Evolutionary conservation across 2,329 filamentous ascomycete genomes (phyloP), one percentile per base, ranked within the genome.

Genomic region (Pseudopyricularia javanii): DNA sequence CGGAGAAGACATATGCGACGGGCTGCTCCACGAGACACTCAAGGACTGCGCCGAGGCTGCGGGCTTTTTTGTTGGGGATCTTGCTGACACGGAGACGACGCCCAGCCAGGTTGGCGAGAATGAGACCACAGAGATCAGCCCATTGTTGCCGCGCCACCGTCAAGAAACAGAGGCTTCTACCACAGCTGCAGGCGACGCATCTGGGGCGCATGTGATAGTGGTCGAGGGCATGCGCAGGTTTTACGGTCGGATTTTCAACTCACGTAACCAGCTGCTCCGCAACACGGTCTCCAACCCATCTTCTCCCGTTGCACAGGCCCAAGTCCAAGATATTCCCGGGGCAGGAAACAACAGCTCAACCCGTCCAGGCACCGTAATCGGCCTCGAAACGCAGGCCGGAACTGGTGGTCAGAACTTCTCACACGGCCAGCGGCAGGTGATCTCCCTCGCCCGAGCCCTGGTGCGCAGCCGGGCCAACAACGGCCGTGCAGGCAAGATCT

Each of bases 11-110:
- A 70, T 82, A 28, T 69, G 74, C 0, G 74, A 78, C 50, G 66
- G 67, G 1, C 71, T 75, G 35, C 71, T 88, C 0, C 70, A 74
- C 30, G 76, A 75, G 55, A 83, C 81, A 0, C 70, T 88, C 4
- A 72, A 77, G 30, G 77, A 82, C 47, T 85, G 84, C 57, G 75
- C 78, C 59, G 74, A 82, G 15, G 74, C 83, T 49, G 76, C 74
- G 3, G 40, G 40, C 8, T 45, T 20, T 20, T 14, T 8, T 45
- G 20, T 45, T 9, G 40, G 24, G 22, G 40, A 20, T 8, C 40
- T 24, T 20, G 24, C 20, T 11, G 40, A 22, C 9, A 45, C 40
- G 11, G 40, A 45, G 4, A 45, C 40, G 4, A 24, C 40, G 11
- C 40, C 17, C 8, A 24, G 40, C 22, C 20, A 45, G 20, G 40